Evolutionary conservation across 495 filamentous ascomycete genomes (phyloP).

Genomic region (Lasiosphaeria ovina): DNA sequence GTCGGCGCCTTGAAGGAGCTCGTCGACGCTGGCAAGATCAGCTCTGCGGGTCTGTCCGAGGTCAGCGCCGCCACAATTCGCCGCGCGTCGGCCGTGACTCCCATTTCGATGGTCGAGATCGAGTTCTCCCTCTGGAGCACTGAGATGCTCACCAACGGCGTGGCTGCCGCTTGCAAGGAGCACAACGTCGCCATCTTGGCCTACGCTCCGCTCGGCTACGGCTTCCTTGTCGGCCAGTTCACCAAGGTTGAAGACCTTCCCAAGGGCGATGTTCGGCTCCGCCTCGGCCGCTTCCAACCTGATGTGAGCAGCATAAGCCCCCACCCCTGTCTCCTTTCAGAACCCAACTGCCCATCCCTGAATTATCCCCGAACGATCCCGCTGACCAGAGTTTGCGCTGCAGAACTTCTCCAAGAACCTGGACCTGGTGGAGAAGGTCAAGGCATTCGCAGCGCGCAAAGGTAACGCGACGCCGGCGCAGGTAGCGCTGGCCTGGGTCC

Average conservation of each 20-base stretch:
- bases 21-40: conserved; percentile 65
- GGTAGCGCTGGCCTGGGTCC: conserved; percentile 67
- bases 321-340: too few species aligned
- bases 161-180: conserved; percentile 61
- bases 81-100: conserved; percentile 59
- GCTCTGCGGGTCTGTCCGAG: conserved; percentile 65
- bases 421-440: conserved; percentile 62
- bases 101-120: conserved; percentile 68
- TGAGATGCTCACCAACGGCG: conserved; percentile 64
- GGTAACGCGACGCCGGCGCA: conserved; percentile 60
- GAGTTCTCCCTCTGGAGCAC: conserved; percentile 66
- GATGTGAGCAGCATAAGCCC: conserved; percentile 37
- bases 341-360: too few species aligned
- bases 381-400: neutral
- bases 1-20: conserved; percentile 30
- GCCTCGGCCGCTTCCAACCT: conserved; percentile 58
- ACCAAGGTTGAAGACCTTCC: conserved; percentile 57
- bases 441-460: conserved; percentile 60
- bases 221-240: conserved; percentile 41
- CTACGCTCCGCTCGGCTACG: conserved; percentile 23
- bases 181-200: conserved; percentile 71
- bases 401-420: conserved; percentile 62
- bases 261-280: conserved; percentile 53
- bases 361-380: neutral
- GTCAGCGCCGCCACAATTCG: conserved; percentile 63